A percentile compares a stretch with the other conserved stretches of the same genome.
These are phyloP conservation scores for Mycosarcoma maydis DNA, from an alignment of 1,284 basidiomycete genomes.

Conservation along the genomic window DNA sequence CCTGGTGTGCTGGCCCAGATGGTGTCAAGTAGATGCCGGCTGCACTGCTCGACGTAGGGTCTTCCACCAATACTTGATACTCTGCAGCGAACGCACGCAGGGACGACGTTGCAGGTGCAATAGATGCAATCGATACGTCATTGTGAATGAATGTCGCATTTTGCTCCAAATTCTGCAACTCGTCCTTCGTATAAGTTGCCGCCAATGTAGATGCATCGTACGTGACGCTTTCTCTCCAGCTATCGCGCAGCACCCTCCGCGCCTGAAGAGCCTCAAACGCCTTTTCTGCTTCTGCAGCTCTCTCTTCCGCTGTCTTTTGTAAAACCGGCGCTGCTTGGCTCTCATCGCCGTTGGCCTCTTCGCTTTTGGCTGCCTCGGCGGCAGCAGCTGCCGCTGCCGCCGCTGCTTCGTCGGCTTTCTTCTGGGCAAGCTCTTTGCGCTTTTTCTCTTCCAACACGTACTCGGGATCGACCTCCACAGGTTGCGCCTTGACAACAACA, in stretches of 20 bases:
- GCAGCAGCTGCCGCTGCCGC: constrained; percentile 22
- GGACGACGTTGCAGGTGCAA: constrained; percentile 43
- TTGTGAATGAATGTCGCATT: constrained; percentile 20
- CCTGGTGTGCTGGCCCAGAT: constrained; percentile 41
- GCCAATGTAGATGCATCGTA: constrained; percentile 39
- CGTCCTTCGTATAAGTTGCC: constrained; percentile 26
- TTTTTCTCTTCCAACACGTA: constrained; percentile 32
- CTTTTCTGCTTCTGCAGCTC: constrained; percentile 46
- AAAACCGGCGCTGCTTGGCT: constrained; percentile 9
- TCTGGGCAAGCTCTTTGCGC: constrained; percentile 36
- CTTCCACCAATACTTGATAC: constrained; percentile 48
- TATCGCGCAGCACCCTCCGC: constrained; percentile 38
- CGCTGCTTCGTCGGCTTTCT: constrained; percentile 36
- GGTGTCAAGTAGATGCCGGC: constrained; percentile 52
- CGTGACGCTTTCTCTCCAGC: constrained; percentile 31
- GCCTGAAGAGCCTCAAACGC: constrained; percentile 47
- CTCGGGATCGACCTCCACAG: constrained; percentile 40
- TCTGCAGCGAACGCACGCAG: constrained; percentile 57
- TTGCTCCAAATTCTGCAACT: constrained; percentile 34
- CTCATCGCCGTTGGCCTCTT: constrained; percentile 12
- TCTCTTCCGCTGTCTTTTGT: constrained; percentile 42
- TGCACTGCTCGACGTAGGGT: constrained; percentile 35
- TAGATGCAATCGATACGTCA: constrained; percentile 16
- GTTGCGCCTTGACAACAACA: background rate
- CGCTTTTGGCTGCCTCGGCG: constrained; percentile 18